Evolutionary conservation across 352 stramenopile genomes (phyloP).

Genomic region (Elongisporangium undulatum): DNA sequence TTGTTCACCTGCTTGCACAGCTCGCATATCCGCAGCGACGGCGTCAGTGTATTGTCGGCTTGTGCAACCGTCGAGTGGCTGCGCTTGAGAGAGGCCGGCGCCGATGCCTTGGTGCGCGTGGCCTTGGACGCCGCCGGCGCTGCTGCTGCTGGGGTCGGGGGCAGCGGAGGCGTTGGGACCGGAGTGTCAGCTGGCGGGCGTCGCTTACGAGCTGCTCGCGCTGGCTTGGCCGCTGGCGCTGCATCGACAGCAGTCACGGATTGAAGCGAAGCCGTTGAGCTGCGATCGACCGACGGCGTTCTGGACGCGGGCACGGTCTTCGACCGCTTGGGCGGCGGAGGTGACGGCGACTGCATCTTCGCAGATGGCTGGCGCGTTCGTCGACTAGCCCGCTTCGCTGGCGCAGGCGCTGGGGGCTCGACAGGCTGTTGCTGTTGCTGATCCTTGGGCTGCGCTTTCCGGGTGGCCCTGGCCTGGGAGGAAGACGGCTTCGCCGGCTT

Average conservation of each 20-base stretch:
- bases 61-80: neutral
- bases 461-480: neutral
- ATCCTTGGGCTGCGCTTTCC: neutral
- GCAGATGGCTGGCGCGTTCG: neutral
- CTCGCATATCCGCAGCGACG: slow-evolving; percentile 21
- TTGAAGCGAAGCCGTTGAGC: neutral
- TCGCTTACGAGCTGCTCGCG: neutral
- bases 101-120: neutral
- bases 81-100: neutral
- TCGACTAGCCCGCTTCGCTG: neutral
- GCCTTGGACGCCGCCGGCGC: neutral
- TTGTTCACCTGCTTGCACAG: slow-evolving; percentile 33
- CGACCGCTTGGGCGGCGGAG: neutral
- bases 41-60: slow-evolving; percentile 1
- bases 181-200: neutral
- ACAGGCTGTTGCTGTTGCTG: no score
- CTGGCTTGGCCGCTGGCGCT: neutral
- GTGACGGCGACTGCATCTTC: neutral
- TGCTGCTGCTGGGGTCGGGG: neutral
- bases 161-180: neutral
- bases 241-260: neutral
- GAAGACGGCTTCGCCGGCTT: neutral
- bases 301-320: neutral
- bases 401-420: neutral
- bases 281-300: neutral